Percentiles rank a stretch among this genome's conserved stretches.
phyloP scores from a whole-genome alignment of 306 rosid genomes.

The Gastrolobium villosum region DNA sequence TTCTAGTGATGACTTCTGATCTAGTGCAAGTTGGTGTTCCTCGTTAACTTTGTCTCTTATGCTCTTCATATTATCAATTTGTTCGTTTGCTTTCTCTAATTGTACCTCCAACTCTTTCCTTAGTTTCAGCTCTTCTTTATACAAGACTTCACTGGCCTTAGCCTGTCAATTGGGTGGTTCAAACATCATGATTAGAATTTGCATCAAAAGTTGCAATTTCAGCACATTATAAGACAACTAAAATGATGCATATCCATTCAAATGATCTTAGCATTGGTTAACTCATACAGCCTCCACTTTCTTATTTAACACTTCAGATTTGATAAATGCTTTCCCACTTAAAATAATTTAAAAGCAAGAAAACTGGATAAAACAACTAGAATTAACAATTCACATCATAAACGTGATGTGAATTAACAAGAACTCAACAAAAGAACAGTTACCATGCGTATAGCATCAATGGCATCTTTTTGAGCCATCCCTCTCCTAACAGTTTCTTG shows the following conservation, averaged over 20 bases:
- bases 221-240: not conserved
- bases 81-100: slow-evolving; percentile 58
- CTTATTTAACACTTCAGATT: not conserved
- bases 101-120: slow-evolving; percentile 76
- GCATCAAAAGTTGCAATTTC: slow-evolving; percentile 24
- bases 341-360: not conserved
- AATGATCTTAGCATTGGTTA: slow-evolving; percentile 12
- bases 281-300: slow-evolving; percentile 4
- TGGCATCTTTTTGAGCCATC: slow-evolving; percentile 79
- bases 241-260: no score
- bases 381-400: slow-evolving; percentile 2
- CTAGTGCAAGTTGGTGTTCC: slow-evolving; percentile 62
- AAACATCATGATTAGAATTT: not conserved
- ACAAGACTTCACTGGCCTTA: slow-evolving; percentile 58
- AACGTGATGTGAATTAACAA: slow-evolving; percentile 18
- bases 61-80: slow-evolving; percentile 59
- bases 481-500: slow-evolving; percentile 65
- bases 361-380: slow-evolving; percentile 14
- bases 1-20: slow-evolving; percentile 64
- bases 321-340: slow-evolving; percentile 9
- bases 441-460: slow-evolving; percentile 76
- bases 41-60: slow-evolving; percentile 56
- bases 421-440: slow-evolving; percentile 8
- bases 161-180: slow-evolving; percentile 59
- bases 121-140: slow-evolving; percentile 63